phyloP scores from a whole-genome alignment of 257 asterid species.

The Rhazya stricta region DNA sequence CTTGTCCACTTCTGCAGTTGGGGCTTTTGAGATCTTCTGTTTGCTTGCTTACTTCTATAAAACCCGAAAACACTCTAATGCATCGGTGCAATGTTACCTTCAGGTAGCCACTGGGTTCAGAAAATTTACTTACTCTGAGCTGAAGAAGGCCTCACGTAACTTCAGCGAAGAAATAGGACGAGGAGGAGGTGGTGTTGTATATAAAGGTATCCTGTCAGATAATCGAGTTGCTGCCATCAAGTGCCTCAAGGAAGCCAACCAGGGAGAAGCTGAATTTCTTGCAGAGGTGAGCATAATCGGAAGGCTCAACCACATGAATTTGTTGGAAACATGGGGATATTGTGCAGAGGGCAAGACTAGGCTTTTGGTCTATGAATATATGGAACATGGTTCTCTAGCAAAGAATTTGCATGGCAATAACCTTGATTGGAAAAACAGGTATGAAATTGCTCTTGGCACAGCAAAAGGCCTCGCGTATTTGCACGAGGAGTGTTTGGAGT shows the following conservation, averaged over 20 bases:
- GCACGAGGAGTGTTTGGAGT: conserved; percentile 48
- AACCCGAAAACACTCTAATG: conserved; percentile 11
- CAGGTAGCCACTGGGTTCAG: conserved; percentile 32
- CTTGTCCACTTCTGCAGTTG: conserved; percentile 16
- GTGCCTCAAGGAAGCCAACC: conserved; percentile 21
- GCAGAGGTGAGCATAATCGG: conserved; percentile 26
- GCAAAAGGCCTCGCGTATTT: conserved; percentile 44
- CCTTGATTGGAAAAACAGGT: conserved; percentile 38
- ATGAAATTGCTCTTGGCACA: conserved; percentile 28
- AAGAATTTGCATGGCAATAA: conserved; percentile 17
- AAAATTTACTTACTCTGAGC: conserved; percentile 33
- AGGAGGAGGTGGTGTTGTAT: conserved; percentile 38
- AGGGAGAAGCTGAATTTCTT: conserved; percentile 34
- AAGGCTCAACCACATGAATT: conserved; percentile 33
- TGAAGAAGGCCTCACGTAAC: conserved; percentile 30
- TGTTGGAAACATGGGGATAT: conserved; percentile 29
- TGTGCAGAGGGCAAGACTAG: conserved; percentile 34
- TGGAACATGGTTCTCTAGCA: conserved; percentile 31
- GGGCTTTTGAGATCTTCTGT: conserved; percentile 22
- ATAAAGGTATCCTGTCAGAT: conserved; percentile 31
- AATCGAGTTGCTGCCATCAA: conserved; percentile 33
- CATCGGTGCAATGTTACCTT: conserved; percentile 14
- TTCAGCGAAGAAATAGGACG: conserved; percentile 38
- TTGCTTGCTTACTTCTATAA: conserved; percentile 20
- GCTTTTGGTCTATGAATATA: conserved; percentile 36